Percentiles rank a stretch among this genome's conserved stretches.
phyloP scores from a whole-genome alignment of 1,284 basidiomycete species.

The Boletellus deceptivus region DNA sequence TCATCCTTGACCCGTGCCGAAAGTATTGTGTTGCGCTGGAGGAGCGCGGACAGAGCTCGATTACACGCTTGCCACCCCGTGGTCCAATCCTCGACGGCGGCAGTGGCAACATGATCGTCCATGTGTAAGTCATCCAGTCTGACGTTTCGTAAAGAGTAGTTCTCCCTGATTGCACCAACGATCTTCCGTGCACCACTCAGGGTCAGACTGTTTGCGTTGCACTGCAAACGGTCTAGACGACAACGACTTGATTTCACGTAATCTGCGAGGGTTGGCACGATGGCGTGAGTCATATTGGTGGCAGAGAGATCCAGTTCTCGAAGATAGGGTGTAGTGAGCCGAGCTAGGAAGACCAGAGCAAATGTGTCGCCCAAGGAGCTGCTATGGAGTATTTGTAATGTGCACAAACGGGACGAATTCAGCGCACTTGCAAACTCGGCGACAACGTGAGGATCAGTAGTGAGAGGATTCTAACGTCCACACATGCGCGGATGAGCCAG shows the following conservation, averaged over 20 bases:
- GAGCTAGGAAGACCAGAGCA: slow-evolving; percentile 46
- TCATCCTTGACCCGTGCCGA: slow-evolving; percentile 45
- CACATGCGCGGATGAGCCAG: slow-evolving; percentile 1
- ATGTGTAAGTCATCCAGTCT: slow-evolving; percentile 45
- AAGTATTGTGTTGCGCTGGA: slow-evolving; percentile 39
- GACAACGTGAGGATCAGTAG: slow-evolving; percentile 24
- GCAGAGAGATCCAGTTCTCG: slow-evolving; percentile 56
- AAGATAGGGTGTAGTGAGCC: slow-evolving; percentile 46
- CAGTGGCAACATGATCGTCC: slow-evolving; percentile 15
- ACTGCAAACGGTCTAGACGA: slow-evolving; percentile 28
- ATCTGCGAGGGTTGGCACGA: slow-evolving; percentile 43
- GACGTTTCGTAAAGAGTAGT: slow-evolving; percentile 50
- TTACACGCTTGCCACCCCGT: slow-evolving; percentile 38
- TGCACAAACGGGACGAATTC: slow-evolving; percentile 32
- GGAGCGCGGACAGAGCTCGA: slow-evolving; percentile 34
- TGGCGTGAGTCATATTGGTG: slow-evolving; percentile 47
- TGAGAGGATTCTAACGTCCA: slow-evolving; percentile 27
- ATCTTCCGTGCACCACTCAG: slow-evolving; percentile 40
- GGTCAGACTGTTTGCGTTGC: slow-evolving; percentile 32
- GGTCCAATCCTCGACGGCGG: slow-evolving; percentile 17
- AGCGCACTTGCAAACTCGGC: slow-evolving; percentile 31
- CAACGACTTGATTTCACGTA: slow-evolving; percentile 50
- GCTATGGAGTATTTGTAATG: slow-evolving; percentile 30
- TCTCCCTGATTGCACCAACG: slow-evolving; percentile 44
- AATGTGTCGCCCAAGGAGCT: slow-evolving; percentile 45